Base-by-base conservation (phyloP, 2,329 filamentous ascomycete species). In the Fusarium tuaranense region DNA sequence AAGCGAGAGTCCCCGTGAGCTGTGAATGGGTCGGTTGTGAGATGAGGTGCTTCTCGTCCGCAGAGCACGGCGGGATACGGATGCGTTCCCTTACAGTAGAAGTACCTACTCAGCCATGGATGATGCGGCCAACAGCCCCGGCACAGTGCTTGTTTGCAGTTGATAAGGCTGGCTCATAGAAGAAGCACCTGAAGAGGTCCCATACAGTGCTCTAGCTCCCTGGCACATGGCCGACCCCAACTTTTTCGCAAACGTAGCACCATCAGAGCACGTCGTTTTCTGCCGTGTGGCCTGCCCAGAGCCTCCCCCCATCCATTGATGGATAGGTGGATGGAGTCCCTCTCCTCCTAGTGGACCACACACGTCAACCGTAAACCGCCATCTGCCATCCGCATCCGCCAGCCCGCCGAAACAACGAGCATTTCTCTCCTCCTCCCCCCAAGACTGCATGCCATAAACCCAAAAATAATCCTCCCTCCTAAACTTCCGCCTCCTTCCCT, bases 341-440 rank as follows among this genome's bases (percentile, higher is more conserved):
- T 18, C 53, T 46, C 53, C 53, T 57, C 27, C 20, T 22, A 71
- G 71, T 73, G 64, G 68, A 69, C 72, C 70, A 74, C 67, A 74
- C 76, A 77, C 72, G 70, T 76, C 76, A 77, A 76, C 75, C 64
- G 61, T 67, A 68, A 68, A 68, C 68, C 60, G 63, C 72, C 65
- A 75, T 73, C 70, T 60, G 67, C 61, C 58, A 72, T 65, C 48
- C 62, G 68, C 59, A 72, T 55, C 71, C 65, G 70, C 66, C 75
- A 71, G 68, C 72, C 66, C 70, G 61, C 71, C 62, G 62, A 64
- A 70, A 63, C 66, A 64, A 63, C 64, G 64, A 60, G 63, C 66
- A 65, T 46, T 70, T 67, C 65, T 63, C 66, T 70, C 13, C 48
- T 53, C 46, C 46, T n/a, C 25, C 46, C 67, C 65, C 63, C 67